Percentiles rank a stretch among this genome's conserved stretches.
Conservation (phyloP, 2,329 filamentous ascomycete genomes). For the Trichoderma koningiopsis region DNA sequence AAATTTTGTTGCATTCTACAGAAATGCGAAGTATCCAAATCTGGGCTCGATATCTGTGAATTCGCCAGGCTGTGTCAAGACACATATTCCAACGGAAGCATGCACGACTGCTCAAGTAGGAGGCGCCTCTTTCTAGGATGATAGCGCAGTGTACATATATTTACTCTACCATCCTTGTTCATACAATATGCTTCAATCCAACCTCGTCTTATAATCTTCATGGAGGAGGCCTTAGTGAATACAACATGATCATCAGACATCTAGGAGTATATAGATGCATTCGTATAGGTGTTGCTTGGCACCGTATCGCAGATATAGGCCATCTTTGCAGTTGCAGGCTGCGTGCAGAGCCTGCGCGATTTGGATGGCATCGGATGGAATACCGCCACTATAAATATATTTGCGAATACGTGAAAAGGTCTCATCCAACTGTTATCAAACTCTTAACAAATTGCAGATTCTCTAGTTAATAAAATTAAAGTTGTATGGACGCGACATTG, state of each 20-base stretch:
- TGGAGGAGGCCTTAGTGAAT: too few species aligned
- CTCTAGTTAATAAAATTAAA: neutral
- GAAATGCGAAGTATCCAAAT: neutral
- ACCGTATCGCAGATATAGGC: neutral
- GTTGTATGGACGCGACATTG: neutral
- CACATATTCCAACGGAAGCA: neutral
- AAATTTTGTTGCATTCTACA: too few species aligned
- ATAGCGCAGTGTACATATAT: constrained; percentile 33
- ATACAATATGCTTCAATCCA: too few species aligned
- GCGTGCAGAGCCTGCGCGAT: neutral
- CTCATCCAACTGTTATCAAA: neutral
- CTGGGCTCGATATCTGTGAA: neutral
- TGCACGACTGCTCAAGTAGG: neutral
- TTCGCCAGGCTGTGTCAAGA: neutral
- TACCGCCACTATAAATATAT: neutral
- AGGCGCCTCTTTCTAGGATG: constrained; percentile 33
- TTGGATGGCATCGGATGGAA: neutral
- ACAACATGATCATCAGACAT: too few species aligned
- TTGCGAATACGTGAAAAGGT: neutral
- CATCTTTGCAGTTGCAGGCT: neutral
- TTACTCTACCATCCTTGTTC: too few species aligned
- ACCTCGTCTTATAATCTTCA: too few species aligned
- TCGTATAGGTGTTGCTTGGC: too few species aligned
- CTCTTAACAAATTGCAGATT: neutral
- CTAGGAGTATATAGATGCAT: too few species aligned